Base-by-base conservation (phyloP, 352 stramenopile species). In the Phytophthora hibernalis region DNA sequence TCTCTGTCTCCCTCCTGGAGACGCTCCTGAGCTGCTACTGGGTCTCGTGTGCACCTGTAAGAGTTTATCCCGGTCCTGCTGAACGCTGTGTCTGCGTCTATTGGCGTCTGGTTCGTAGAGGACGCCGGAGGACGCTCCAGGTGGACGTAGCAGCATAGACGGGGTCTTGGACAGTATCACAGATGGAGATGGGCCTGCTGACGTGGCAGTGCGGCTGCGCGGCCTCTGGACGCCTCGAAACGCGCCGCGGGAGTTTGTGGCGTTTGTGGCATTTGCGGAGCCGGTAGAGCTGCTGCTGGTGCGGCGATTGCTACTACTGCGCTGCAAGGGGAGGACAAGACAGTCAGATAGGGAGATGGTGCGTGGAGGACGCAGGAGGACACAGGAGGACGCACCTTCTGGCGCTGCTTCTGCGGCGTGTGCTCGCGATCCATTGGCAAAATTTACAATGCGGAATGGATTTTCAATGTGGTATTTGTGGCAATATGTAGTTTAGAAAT, bases 371-470 rank as follows among this genome's bases (percentile, higher is more conserved):
- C 8, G 21, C 9, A 43, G 47, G 1, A 60, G 18, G n/a, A n/a
- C n/a, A n/a, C n/a, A n/a, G n/a, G n/a, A 11, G 15, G 7, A 20
- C 69, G 52, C 48, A 90, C 83, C 81, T 90, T 89, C 56, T 90
- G 81, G 12, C 83, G 81, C 82, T 92, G 83, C 76, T 90, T 90
- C 61, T 86, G 77, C 47, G 83, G 83, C 50, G 83, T 92, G 49
- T 72, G 76, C 67, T 92, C 83, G 37, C 83, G 83, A 80, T 92
- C 83, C 83, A 90, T 31, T 31, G 26, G 6, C 26, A 31, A 31
- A n/a, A n/a, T n/a, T n/a, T n/a, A n/a, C n/a, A n/a, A 31, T 31
- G 26, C 26, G 26, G 26, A 7, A 31, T 30, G 26, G n/a, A n/a
- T n/a, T 6, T 45, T 16, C 13, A 40, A 9, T 22, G n/a, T n/a